Conservation (phyloP, 352 stramenopile genomes). For the Thraustotheca clavata region DNA sequence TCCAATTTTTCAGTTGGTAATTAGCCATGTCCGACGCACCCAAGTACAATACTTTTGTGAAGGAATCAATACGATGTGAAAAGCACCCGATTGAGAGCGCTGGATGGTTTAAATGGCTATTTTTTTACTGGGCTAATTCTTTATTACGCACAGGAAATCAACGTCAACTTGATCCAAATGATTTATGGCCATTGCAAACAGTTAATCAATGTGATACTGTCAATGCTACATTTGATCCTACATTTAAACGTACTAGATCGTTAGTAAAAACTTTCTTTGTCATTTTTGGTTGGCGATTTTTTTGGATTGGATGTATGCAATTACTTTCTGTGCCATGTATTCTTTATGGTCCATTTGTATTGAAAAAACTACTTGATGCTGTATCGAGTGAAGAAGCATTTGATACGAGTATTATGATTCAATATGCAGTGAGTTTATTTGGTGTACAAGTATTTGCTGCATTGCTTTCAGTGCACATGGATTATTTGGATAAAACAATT, state of each 20-base stretch:
- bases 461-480: neutral
- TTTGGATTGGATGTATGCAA: conserved; percentile 23
- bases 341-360: conserved; percentile 33
- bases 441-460: neutral
- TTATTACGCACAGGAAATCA: conserved; percentile 10
- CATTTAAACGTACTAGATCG: conserved; percentile 12
- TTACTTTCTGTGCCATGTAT: conserved; percentile 20
- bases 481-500: neutral
- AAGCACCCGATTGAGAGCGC: conserved; percentile 5
- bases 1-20: no score
- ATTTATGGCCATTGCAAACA: conserved; percentile 12
- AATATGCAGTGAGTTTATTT: conserved; percentile 3
- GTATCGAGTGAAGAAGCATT: conserved; percentile 24
- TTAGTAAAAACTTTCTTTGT: conserved; percentile 23
- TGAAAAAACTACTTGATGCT: conserved; percentile 35
- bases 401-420: conserved; percentile 21
- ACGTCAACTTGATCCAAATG: conserved; percentile 11
- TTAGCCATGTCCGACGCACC: no score
- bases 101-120: neutral
- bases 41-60: neutral
- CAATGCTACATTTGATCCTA: conserved; percentile 2
- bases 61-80: neutral
- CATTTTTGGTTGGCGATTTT: conserved; percentile 25
- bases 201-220: conserved; percentile 7
- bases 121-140: conserved; percentile 4